Percentiles rank a stretch among this genome's conserved stretches.
Conservation (phyloP, 441 rosid genomes). For the Raphanus hybrid region DNA sequence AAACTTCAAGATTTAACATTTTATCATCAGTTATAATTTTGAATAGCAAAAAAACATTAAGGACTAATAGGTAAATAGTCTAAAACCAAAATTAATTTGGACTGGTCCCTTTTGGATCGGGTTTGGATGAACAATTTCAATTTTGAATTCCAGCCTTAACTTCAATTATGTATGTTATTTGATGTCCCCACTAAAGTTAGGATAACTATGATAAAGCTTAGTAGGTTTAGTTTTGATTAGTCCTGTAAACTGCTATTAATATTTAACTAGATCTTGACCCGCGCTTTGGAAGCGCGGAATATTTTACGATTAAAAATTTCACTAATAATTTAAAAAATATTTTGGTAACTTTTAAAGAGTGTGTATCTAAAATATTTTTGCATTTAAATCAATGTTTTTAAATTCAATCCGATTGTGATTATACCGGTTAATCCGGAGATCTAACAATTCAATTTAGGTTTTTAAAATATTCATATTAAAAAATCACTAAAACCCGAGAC, state of each 20-base stretch:
- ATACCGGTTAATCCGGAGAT: too few species aligned
- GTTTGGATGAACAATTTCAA: background rate
- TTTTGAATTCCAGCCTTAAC: background rate
- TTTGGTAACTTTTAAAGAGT: too few species aligned
- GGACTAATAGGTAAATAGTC: background rate
- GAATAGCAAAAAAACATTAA: background rate
- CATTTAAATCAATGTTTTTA: too few species aligned
- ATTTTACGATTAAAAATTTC: too few species aligned
- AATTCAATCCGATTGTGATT: too few species aligned
- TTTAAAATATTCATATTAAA: too few species aligned
- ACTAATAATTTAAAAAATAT: too few species aligned
- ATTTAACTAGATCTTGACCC: too few species aligned
- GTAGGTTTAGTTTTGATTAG: background rate
- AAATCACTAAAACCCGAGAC: too few species aligned
- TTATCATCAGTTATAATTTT: background rate
- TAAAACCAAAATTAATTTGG: background rate
- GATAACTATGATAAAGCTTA: background rate
- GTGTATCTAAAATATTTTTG: too few species aligned
- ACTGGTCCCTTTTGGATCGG: background rate
- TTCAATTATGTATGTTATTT: background rate
- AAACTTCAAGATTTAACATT: background rate
- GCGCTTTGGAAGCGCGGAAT: too few species aligned
- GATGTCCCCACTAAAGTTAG: background rate
- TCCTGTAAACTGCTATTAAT: background rate
- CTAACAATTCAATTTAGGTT: too few species aligned